These are phyloP conservation scores for Taphrina wiesneri DNA, from an alignment of 1,139 yeast species.

Conservation along the genomic window DNA sequence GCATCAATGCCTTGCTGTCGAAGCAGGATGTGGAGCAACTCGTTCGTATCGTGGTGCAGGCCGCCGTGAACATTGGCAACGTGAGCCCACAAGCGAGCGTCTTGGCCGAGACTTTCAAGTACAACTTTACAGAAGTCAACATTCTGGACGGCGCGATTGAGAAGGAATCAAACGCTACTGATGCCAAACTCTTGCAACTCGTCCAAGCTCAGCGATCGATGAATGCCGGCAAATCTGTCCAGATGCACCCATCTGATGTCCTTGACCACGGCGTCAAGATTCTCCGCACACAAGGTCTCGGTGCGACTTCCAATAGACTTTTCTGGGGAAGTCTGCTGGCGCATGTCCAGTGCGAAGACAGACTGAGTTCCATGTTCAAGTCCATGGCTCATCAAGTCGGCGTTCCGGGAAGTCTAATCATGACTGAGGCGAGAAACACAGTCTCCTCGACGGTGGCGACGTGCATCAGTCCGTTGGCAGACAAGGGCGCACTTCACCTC, in stretches of 20 bases:
- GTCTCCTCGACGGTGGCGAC: constrained; percentile 28
- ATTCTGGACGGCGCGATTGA: background rate
- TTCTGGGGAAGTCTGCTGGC: constrained; percentile 29
- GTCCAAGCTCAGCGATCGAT: background rate
- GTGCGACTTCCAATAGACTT: constrained; percentile 22
- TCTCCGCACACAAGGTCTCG: constrained; percentile 18
- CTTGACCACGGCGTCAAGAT: constrained; percentile 22
- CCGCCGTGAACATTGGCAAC: constrained; percentile 26
- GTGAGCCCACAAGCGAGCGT: background rate
- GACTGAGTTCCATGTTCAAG: background rate
- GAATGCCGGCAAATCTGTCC: background rate
- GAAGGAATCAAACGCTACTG: background rate
- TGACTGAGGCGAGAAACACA: constrained; percentile 31
- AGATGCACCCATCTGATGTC: background rate
- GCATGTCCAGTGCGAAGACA: constrained; percentile 21
- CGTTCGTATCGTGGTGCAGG: constrained; percentile 25
- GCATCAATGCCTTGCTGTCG: constrained; percentile 32
- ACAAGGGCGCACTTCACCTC: constrained; percentile 16
- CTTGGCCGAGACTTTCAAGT: constrained; percentile 3
- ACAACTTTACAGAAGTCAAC: constrained; percentile 1
- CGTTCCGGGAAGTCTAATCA: constrained; percentile 3
- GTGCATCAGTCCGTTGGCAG: constrained; percentile 17
- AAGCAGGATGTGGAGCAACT: constrained; percentile 25
- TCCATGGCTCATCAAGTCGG: constrained; percentile 8
- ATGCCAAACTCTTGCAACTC: background rate